These are phyloP conservation scores for Phytophthora cryptogea DNA, from an alignment of 352 stramenopile genomes.

Conservation along the genomic window DNA sequence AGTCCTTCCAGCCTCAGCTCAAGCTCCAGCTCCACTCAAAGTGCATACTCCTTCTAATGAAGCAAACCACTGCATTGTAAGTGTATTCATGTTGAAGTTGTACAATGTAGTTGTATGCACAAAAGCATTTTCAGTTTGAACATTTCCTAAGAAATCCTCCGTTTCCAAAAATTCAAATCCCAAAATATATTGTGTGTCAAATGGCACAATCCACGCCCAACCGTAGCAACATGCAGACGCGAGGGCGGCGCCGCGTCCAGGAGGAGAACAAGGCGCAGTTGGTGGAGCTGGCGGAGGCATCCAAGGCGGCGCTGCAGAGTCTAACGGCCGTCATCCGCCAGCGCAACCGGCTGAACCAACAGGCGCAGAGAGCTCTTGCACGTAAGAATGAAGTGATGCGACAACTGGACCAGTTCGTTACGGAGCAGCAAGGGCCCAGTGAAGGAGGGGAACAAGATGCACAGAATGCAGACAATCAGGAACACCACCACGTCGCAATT, in stretches of 20 bases:
- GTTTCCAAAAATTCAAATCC: too few species aligned
- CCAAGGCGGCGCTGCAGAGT: conserved; percentile 11
- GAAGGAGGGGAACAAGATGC: conserved; percentile 3
- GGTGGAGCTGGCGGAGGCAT: conserved; percentile 7
- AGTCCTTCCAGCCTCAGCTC: too few species aligned
- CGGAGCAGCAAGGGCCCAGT: neutral
- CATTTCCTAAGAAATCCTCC: too few species aligned
- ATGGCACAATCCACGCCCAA: too few species aligned
- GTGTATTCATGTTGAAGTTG: too few species aligned
- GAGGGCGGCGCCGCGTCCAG: neutral
- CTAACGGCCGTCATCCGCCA: conserved; percentile 10
- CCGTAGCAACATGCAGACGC: conserved; percentile 3
- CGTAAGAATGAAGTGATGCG: conserved; percentile 21
- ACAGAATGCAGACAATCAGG: neutral
- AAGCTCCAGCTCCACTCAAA: too few species aligned
- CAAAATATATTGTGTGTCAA: too few species aligned
- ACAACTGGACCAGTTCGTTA: conserved; percentile 15
- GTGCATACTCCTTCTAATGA: too few species aligned
- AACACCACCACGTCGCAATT: conserved; percentile 5
- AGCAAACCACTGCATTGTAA: too few species aligned
- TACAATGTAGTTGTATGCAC: too few species aligned
- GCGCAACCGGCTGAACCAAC: conserved; percentile 9
- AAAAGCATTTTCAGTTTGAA: too few species aligned
- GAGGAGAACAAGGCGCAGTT: conserved; percentile 8
- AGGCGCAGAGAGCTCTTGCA: conserved; percentile 17